Evolutionary conservation across 805 yeast genomes (phyloP), one percentile per base, ranked within the genome.

Genomic region (Kodamaea leandrae): DNA sequence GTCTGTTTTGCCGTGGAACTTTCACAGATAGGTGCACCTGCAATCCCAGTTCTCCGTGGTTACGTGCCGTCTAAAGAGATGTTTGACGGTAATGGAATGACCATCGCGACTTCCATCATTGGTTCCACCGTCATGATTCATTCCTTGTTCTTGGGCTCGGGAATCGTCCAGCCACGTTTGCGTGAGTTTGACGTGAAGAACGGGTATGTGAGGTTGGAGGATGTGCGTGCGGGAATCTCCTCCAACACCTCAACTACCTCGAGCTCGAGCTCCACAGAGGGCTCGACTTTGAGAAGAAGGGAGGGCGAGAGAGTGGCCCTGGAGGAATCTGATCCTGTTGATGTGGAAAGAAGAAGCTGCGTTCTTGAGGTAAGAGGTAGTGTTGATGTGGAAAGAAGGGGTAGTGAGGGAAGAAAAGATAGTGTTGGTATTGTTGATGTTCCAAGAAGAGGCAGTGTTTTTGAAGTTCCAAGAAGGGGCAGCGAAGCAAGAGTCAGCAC

Each of bases 91-190:
- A 57, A 53, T 35, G 74, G 77, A 12, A 53, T 73, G 55, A 66
- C 74, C 27, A 68, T 71, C 37, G 76, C 76, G 27, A 70, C 74
- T 21, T 68, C 75, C 5, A 62, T 73, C 39, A 56, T 73, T 41
- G 78, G 78, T 43, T 68, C 77, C 30, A 73, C 78, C 1, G 78
- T 73, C 20, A 73, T 73, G 78, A 72, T 74, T 38, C 78, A 73
- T 51, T 66, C 74, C 4, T 61, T 73, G 39, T 72, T 72, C 47
- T 60, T 73, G 45, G 77, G 77, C 2, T 66, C 74, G 15, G 77
- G 76, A 2, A 53, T 73, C 37, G 77, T 73, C 6, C 77, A 72
- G 49, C 74, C 76, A 9, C 53, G 78, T 30, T 54, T 73, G 41
- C 52, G 77, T 39, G 76, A 72, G 36, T 73, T 51, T 46, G 78